These are phyloP conservation scores for Rhododendron ferrugineum DNA, from an alignment of 148 eudicot genomes.

Conservation along the genomic window DNA sequence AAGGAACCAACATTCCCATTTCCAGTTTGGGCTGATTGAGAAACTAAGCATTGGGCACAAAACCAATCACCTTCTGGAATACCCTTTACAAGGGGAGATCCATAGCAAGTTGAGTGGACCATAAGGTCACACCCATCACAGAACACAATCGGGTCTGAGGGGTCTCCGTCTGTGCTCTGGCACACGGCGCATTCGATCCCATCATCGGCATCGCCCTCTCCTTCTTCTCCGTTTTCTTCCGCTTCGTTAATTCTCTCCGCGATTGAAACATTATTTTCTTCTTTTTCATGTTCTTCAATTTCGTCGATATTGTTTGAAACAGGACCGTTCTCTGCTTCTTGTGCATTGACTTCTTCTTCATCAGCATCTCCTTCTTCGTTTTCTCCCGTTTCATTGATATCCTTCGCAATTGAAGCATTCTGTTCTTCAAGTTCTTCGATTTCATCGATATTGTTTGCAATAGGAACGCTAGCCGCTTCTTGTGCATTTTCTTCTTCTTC, in stretches of 20 bases:
- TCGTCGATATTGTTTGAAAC: neutral
- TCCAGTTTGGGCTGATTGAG: neutral
- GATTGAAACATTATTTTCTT: neutral
- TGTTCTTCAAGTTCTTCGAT: constrained; percentile 38
- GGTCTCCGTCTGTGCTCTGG: constrained; percentile 81
- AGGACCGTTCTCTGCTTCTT: no score
- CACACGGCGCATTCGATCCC: constrained; percentile 81
- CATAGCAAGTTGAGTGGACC: constrained; percentile 86
- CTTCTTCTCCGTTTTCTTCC: constrained; percentile 41
- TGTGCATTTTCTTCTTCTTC: neutral
- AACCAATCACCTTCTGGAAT: constrained; percentile 95
- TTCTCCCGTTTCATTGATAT: constrained; percentile 18
- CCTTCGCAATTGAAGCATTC: neutral
- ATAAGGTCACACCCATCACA: constrained; percentile 90
- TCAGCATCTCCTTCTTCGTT: constrained; percentile 28
- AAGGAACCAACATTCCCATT: neutral
- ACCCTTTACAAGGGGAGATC: constrained; percentile 49
- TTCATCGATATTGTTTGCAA: neutral
- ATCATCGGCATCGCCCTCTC: constrained; percentile 46
- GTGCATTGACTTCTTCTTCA: constrained; percentile 6
- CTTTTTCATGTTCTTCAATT: constrained; percentile 40
- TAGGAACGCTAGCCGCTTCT: neutral
- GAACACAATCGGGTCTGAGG: constrained; percentile 76
- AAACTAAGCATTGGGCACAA: constrained; percentile 48
- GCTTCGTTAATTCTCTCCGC: neutral